Base-by-base conservation (phyloP, 805 yeast species). In the Kuraishia hungarica region DNA sequence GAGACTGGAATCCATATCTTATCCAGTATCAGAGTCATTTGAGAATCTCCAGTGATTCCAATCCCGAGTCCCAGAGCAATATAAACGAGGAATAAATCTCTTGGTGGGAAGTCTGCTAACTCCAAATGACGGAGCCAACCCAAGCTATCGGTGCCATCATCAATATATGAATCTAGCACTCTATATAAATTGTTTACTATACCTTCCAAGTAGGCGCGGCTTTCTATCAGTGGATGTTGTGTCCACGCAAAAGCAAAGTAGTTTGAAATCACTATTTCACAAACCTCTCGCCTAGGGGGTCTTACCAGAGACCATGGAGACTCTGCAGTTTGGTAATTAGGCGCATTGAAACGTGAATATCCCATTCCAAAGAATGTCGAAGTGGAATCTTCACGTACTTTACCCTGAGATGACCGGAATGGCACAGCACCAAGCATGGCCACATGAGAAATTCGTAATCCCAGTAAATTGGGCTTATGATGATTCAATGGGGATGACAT, bases 221-320 rank as follows among this genome's bases (percentile, higher is more conserved):
- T 48, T 49, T 58, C 60, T 2, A 59, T 39, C 20, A 60, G 57
- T 10, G 63, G 63, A 48, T 60, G 62, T 50, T 60, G 63, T 13
- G 56, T 58, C 63, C 63, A 60, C 1, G 63, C 62, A 51, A 50
- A 56, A 39, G 52, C 50, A 49, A 58, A 60, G 55, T 60, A 60
- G 53, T 56, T 53, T 28, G 51, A 21, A 29, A 60, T 55, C 10
- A 58, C 53, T 19, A 43, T 35, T 17, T 55, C 55, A 35, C 58
- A 53, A 2, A 21, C 51, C 11, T 48, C 53, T 28, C 55, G 54
- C 19, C 54, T 46, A 2, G 53, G 48, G 11, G 60, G 60, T 1
- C 56, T 28, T 2, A 51, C 56, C 17, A 26, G n/a, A 13, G 39
- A 51, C 6, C 35, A n/a, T n/a, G 49, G 43, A 15, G 43, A 13